These are phyloP conservation scores for Talaromyces pinophilus DNA, from an alignment of 2,329 filamentous ascomycete species.

Conservation along the genomic window DNA sequence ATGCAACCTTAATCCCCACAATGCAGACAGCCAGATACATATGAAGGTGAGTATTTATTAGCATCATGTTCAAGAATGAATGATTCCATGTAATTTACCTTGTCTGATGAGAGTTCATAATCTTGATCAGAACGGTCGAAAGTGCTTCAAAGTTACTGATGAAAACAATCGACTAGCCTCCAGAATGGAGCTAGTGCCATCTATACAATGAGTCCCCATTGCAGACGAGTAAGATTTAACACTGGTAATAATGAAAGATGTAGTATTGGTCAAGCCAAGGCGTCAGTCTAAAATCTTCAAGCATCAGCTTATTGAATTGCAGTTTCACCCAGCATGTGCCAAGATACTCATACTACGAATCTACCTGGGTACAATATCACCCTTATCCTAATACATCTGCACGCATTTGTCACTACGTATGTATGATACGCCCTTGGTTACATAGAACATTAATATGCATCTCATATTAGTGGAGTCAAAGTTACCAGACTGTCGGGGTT, in stretches of 20 bases:
- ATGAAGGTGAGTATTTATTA: not conserved
- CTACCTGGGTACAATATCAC: not conserved
- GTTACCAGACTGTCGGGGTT: not conserved
- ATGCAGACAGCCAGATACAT: not conserved
- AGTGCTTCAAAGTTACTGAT: no score
- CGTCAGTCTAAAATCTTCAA: no score
- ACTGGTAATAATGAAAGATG: no score
- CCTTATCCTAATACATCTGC: not conserved
- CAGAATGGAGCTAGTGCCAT: no score
- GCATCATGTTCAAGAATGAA: not conserved
- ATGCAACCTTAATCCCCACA: not conserved
- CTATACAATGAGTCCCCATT: no score
- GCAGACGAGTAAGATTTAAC: no score
- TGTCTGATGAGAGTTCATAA: no score
- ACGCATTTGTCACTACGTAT: not conserved
- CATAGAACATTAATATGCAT: not conserved
- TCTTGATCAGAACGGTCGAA: no score
- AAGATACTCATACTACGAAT: not conserved
- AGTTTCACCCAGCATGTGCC: not conserved
- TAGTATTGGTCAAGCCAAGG: no score
- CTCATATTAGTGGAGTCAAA: not conserved
- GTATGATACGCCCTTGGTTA: not conserved
- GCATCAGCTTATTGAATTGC: no score
- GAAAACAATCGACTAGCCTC: no score
- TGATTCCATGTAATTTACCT: no score